A percentile compares a stretch with the other conserved stretches of the same genome.
Evolutionary conservation across 495 filamentous ascomycete species (phyloP).

Genomic region (Aspergillus haitiensis): DNA sequence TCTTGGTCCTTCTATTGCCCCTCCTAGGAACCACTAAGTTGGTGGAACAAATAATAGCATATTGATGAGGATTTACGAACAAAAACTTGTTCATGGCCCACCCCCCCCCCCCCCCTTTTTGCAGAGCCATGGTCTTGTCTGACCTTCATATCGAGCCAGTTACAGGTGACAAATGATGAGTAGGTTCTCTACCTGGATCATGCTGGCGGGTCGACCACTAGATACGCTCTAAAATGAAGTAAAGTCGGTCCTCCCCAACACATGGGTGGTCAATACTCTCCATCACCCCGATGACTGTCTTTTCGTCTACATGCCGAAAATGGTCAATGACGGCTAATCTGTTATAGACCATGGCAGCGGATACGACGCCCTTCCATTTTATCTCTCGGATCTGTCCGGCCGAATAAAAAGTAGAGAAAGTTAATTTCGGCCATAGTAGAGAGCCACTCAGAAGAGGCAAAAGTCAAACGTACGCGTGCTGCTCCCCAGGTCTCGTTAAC

Average conservation of each 20-base stretch:
- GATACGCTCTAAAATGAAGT: conserved; percentile 5
- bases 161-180: too few species aligned
- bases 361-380: conserved; percentile 29
- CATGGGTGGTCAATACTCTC: conserved; percentile 56
- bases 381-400: conserved; percentile 28
- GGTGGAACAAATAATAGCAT: too few species aligned
- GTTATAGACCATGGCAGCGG: conserved; percentile 35
- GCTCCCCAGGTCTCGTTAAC: conserved; percentile 10
- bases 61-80: too few species aligned
- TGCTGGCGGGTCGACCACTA: not conserved
- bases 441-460: not conserved
- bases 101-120: too few species aligned
- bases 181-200: too few species aligned
- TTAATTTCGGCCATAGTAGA: not conserved
- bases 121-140: too few species aligned
- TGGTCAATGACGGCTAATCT: conserved; percentile 30
- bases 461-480: not conserved
- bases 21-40: too few species aligned
- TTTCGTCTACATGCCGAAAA: conserved; percentile 29
- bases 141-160: too few species aligned
- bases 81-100: too few species aligned
- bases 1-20: too few species aligned
- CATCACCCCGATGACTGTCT: conserved; percentile 32
- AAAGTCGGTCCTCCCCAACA: conserved; percentile 1
- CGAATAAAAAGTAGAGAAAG: too few species aligned